Base-by-base conservation (phyloP, 129 eudicot species). In the Lactuca saligna region DNA sequence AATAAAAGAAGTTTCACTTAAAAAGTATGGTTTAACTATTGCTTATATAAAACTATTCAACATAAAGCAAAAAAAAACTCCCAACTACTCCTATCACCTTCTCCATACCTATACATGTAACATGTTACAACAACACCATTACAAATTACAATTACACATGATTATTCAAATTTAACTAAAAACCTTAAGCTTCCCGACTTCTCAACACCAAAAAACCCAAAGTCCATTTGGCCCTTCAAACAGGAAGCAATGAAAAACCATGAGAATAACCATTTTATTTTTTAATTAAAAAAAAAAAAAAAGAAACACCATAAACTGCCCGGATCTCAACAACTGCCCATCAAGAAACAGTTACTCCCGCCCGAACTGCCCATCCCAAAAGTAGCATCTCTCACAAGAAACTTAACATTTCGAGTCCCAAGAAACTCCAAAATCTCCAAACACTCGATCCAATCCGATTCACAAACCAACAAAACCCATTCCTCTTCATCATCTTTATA, bases 401-500 rank as follows among this genome's bases (percentile, higher is more conserved):
- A 85, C 39, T 82, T 88, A 20, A 85, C 86, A 8, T 35, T 83
- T 1, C 82, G 86, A n/a, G 93, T 88, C 20, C 98, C 98, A 56
- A 72, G 71, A 71, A 74, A 80, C 42, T 88, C 91, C 82, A 92
- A 68, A 48, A 86, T 79, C 66, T 92, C 96, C 11, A 92, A 80
- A 74, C 98, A 92, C 68, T 92, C 98, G 5, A 75, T 82, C 76
- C 88, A 76, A 72, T 92, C 98, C 2, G 89, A 83, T 37, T 92
- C 96, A 33, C 74, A 86, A 57, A 86, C 95, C 84, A 92, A 69
- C 89, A 88, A 74, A 62, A 92, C 90, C 96, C 96, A 92, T 75
- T 92, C 96, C 72, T 86, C 84, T 68, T 92, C 96, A 33, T 92
- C 98, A 10, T 92, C 98, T 54, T 72, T 78, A 66, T 92, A 92